A percentile compares a stretch with the other conserved stretches of the same genome.
Conservation (phyloP, 202 grass and related monocot genomes). For the Hordeum pubiflorum region DNA sequence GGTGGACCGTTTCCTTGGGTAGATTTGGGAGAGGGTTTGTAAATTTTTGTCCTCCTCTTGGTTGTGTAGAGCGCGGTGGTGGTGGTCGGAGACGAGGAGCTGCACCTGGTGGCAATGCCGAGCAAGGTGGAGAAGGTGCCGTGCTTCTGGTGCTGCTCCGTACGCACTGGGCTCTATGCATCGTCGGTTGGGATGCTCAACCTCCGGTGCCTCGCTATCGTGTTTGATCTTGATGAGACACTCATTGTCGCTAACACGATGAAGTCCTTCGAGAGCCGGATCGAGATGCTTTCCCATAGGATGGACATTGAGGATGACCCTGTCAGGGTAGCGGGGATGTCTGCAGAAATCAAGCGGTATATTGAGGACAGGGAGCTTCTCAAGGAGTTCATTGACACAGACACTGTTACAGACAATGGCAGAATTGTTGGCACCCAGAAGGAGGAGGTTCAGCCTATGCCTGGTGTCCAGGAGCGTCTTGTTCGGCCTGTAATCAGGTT, state of each 20-base stretch:
- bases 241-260: conserved; percentile 97
- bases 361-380: conserved; percentile 79
- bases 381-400: conserved; percentile 76
- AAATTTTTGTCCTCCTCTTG: not conserved
- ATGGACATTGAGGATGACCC: conserved; percentile 81
- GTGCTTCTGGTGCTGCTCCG: conserved; percentile 94
- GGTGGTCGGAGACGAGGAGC: conserved; percentile 66
- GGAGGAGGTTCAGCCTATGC: conserved; percentile 54
- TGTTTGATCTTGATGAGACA: conserved; percentile 95
- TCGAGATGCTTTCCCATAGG: conserved; percentile 57
- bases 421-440: conserved; percentile 54
- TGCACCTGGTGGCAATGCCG: conserved; percentile 93
- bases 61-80: conserved; percentile 71
- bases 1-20: not conserved
- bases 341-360: conserved; percentile 88
- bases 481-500: conserved; percentile 76
- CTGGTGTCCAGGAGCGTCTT: conserved; percentile 48
- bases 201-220: conserved; percentile 74
- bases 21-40: not conserved
- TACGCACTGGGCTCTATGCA: conserved; percentile 56
- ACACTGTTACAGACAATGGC: conserved; percentile 56
- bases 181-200: conserved; percentile 86
- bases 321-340: conserved; percentile 65
- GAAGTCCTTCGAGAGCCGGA: conserved; percentile 80
- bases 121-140: conserved; percentile 60